Percentiles rank a stretch among this genome's conserved stretches.
These are phyloP conservation scores for Candida krabiensis DNA, from an alignment of 805 yeast genomes.

Conservation along the genomic window DNA sequence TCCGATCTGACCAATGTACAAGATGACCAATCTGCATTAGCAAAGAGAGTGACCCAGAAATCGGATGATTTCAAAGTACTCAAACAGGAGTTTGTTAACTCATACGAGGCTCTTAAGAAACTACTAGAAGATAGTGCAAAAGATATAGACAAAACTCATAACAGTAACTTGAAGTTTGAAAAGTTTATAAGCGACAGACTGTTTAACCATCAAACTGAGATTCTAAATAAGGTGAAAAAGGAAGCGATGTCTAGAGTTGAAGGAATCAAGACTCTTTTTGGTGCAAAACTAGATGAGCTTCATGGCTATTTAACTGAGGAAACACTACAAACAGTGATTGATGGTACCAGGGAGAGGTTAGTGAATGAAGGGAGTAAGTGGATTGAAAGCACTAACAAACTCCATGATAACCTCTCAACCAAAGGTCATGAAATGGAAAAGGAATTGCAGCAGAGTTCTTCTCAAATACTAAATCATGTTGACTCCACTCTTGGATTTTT, in stretches of 20 bases:
- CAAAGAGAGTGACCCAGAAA: conserved; percentile 6
- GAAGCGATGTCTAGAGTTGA: conserved; percentile 7
- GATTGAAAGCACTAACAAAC: conserved; percentile 1
- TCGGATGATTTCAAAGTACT: conserved; percentile 12
- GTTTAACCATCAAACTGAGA: conserved; percentile 3
- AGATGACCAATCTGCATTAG: conserved; percentile 9
- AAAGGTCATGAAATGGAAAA: background rate
- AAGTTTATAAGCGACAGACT: conserved; percentile 6
- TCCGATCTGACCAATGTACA: conserved; percentile 4
- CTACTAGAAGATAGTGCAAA: background rate
- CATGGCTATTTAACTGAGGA: conserved; percentile 9
- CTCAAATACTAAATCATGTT: conserved; percentile 9
- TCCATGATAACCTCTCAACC: conserved; percentile 1
- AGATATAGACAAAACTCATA: conserved; percentile 1
- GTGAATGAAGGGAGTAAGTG: conserved; percentile 7
- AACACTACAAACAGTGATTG: conserved; percentile 8
- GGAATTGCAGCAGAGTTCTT: conserved; percentile 2
- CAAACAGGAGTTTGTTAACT: conserved; percentile 7
- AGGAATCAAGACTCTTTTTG: conserved; percentile 8
- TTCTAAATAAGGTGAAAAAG: conserved; percentile 3
- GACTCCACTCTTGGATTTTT: conserved; percentile 16
- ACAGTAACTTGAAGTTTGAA: conserved; percentile 10
- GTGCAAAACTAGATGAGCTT: conserved; percentile 8
- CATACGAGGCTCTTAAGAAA: conserved; percentile 1
- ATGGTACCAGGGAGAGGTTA: conserved; percentile 9